Percentiles rank a stretch among this genome's conserved stretches.
Conservation (phyloP, 164 flowering plant genomes). For the Piper longum region DNA sequence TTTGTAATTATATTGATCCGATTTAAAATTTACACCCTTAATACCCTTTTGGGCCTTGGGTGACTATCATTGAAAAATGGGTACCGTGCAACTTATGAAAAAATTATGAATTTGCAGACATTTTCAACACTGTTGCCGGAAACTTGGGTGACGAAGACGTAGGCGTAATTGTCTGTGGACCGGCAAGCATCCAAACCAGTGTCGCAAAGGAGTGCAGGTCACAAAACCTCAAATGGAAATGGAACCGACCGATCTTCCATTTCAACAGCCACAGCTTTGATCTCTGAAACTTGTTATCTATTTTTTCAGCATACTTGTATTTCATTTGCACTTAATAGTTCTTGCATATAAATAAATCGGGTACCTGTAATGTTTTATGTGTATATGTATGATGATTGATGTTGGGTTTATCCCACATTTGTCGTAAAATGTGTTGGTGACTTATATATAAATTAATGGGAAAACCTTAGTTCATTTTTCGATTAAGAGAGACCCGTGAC, state of each 20-base stretch:
- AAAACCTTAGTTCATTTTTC: too few relatives aligned
- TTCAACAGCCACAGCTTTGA: conserved; percentile 89
- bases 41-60: neutral
- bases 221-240: conserved; percentile 26
- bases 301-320: too few relatives aligned
- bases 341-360: too few relatives aligned
- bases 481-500: too few relatives aligned
- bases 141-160: conserved; percentile 64
- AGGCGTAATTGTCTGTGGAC: conserved; percentile 89
- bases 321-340: too few relatives aligned
- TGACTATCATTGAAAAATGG: neutral
- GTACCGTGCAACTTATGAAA: neutral
- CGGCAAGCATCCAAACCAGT: conserved; percentile 55
- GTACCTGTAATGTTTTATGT: too few relatives aligned
- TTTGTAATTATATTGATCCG: too few relatives aligned
- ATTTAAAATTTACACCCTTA: too few relatives aligned
- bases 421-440: too few relatives aligned
- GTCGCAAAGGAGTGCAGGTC: conserved; percentile 73
- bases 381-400: too few relatives aligned
- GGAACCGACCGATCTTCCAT: conserved; percentile 48
- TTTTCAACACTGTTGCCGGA: conserved; percentile 36
- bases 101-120: conserved; percentile 30
- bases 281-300: conserved; percentile 20
- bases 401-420: too few relatives aligned
- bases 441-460: too few relatives aligned